These are phyloP conservation scores for Coemansia sp. DNA, from an alignment of 192 early-diverging fungal species.

Conservation along the genomic window DNA sequence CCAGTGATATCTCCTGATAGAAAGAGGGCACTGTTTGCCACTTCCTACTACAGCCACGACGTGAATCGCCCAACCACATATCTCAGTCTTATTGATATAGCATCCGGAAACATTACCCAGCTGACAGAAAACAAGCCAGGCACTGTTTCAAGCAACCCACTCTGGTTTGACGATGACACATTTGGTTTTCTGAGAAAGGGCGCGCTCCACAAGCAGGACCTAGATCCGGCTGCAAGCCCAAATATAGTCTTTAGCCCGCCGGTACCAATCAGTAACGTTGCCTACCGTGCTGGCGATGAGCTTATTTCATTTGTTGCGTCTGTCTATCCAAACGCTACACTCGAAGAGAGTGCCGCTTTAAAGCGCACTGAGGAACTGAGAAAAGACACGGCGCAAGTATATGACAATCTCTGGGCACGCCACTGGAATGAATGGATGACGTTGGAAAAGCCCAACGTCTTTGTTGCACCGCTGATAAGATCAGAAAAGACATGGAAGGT, in stretches of 20 bases:
- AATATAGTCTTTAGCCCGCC: slow-evolving; percentile 19
- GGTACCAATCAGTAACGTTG: slow-evolving; percentile 15
- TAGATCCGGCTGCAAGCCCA: slow-evolving; percentile 4
- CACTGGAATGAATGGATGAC: slow-evolving; percentile 72
- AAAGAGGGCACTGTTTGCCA: slow-evolving; percentile 20
- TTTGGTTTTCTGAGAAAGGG: slow-evolving; percentile 28
- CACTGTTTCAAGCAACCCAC: slow-evolving; percentile 14
- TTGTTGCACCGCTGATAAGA: slow-evolving; percentile 50
- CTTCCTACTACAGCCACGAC: slow-evolving; percentile 26
- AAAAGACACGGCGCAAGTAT: slow-evolving; percentile 61
- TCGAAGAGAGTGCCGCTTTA: slow-evolving; percentile 56
- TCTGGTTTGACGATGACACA: slow-evolving; percentile 34
- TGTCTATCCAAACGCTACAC: slow-evolving; percentile 33
- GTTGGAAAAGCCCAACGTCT: slow-evolving; percentile 61
- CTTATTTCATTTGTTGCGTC: slow-evolving; percentile 26
- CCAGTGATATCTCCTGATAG: slow-evolving; percentile 34
- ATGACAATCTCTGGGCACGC: slow-evolving; percentile 69
- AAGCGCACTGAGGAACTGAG: slow-evolving; percentile 40
- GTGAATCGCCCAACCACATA: slow-evolving; percentile 19
- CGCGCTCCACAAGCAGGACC: slow-evolving; percentile 25
- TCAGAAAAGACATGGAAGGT: slow-evolving; percentile 39
- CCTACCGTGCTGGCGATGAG: slow-evolving; percentile 12
- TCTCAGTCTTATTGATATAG: slow-evolving; percentile 30
- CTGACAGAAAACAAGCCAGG: slow-evolving; percentile 18
- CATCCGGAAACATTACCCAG: slow-evolving; percentile 22